A percentile compares a stretch with the other conserved stretches of the same genome.
Evolutionary conservation across 306 rosid species (phyloP).

Genomic region (Lagenaria siceraria): DNA sequence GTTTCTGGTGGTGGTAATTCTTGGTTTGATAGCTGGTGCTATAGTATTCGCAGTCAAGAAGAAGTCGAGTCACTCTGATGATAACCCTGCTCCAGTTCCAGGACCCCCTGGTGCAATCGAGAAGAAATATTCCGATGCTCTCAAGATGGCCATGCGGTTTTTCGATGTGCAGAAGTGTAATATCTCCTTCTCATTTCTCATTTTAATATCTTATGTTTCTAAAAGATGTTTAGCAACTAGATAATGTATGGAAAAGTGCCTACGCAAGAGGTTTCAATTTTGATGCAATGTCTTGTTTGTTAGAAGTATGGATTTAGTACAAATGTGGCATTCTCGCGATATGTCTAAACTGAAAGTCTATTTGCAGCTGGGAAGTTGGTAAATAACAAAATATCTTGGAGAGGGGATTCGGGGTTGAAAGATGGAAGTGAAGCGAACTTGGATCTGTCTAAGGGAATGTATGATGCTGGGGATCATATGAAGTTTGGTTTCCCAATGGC

Average conservation of each 20-base stretch:
- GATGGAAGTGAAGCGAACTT: conserved; percentile 56
- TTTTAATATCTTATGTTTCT: background rate
- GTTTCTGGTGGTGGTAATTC: conserved; percentile 42
- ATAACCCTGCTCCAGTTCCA: conserved; percentile 44
- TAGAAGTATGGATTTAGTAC: background rate
- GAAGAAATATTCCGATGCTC: conserved; percentile 58
- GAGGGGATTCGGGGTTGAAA: conserved; percentile 77
- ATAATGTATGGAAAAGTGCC: too few relatives aligned
- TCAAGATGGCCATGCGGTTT: conserved; percentile 62
- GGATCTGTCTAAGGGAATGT: conserved; percentile 91
- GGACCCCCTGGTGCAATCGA: conserved; percentile 71
- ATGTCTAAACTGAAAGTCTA: background rate
- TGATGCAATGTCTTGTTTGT: background rate
- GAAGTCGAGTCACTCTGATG: conserved; percentile 26
- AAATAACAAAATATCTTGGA: conserved; percentile 59
- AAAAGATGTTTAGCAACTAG: background rate
- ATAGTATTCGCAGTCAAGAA: conserved; percentile 32
- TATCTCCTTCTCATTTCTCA: background rate
- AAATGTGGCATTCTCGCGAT: background rate
- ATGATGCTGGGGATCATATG: conserved; percentile 91
- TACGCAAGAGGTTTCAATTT: background rate
- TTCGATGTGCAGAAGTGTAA: conserved; percentile 87
- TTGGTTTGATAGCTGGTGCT: conserved; percentile 52
- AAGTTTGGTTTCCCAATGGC: conserved; percentile 97
- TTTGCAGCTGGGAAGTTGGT: conserved; percentile 68